phyloP scores from a whole-genome alignment of 129 eudicot species.

The Centaurea solstitialis region DNA sequence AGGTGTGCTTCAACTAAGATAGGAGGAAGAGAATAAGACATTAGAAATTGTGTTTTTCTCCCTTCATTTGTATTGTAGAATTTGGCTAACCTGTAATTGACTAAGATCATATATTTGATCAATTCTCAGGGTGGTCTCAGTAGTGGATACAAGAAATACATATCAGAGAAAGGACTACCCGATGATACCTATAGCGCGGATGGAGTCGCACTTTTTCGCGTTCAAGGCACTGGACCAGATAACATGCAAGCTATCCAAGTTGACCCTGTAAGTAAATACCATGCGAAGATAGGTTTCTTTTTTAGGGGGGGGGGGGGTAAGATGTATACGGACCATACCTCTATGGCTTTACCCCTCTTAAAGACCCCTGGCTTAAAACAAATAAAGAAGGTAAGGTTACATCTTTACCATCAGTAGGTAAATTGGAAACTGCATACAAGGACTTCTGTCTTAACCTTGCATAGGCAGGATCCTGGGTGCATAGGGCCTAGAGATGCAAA shows the following conservation, averaged over 20 bases:
- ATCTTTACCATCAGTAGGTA: background rate
- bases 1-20: slow-evolving; percentile 49
- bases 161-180: slow-evolving; percentile 68
- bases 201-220: slow-evolving; percentile 76
- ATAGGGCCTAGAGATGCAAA: background rate
- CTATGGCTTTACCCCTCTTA: background rate
- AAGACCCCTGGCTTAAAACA: background rate
- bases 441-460: background rate
- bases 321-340: background rate
- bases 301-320: background rate
- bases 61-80: background rate
- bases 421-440: background rate
- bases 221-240: slow-evolving; percentile 97
- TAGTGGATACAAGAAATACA: slow-evolving; percentile 75
- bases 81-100: background rate
- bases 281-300: background rate
- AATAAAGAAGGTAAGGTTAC: background rate
- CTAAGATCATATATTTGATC: slow-evolving; percentile 3
- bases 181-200: slow-evolving; percentile 80
- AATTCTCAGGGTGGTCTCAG: slow-evolving; percentile 82
- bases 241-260: slow-evolving; percentile 99
- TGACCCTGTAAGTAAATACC: slow-evolving; percentile 58
- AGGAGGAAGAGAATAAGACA: background rate
- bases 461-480: background rate
- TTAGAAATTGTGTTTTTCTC: background rate